A percentile compares a stretch with the other conserved stretches of the same genome.
Conservation (phyloP, 129 eudicot genomes). For the Tanacetum coccineum region DNA sequence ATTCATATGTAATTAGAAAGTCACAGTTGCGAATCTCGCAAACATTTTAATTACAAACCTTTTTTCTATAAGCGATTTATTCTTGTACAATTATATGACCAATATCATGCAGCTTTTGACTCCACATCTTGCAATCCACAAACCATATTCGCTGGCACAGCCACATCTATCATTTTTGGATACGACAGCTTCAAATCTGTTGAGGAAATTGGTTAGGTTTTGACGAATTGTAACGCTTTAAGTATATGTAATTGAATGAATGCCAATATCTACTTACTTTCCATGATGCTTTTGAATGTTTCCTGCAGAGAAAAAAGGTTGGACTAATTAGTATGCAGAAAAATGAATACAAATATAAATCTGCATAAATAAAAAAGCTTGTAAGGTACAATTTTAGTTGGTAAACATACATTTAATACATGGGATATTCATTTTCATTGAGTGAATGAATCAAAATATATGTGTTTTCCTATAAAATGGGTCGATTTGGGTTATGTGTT, state of each 20-base stretch:
- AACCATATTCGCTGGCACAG: slow-evolving; percentile 93
- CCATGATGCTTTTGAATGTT: slow-evolving; percentile 83
- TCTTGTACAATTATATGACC: slow-evolving; percentile 17
- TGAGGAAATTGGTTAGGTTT: slow-evolving; percentile 4
- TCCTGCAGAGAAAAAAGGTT: slow-evolving; percentile 48
- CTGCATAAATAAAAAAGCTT: background rate
- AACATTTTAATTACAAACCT: slow-evolving; percentile 19
- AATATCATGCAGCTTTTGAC: slow-evolving; percentile 38
- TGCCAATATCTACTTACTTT: slow-evolving; percentile 52
- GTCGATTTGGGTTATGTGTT: background rate
- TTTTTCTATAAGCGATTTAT: background rate
- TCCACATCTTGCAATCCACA: slow-evolving; percentile 87
- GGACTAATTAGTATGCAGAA: slow-evolving; percentile 3
- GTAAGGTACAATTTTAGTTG: background rate
- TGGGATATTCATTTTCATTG: background rate
- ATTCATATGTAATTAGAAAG: slow-evolving; percentile 9
- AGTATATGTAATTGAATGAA: background rate
- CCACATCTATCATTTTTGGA: slow-evolving; percentile 92
- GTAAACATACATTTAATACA: background rate
- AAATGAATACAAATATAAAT: background rate
- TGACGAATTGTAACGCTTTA: background rate
- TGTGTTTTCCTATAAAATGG: background rate
- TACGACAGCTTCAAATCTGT: slow-evolving; percentile 86
- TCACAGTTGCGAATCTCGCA: slow-evolving; percentile 13
- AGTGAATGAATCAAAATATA: slow-evolving; percentile 8